Base-by-base conservation (phyloP, 768 basidiomycete genomes). In the Hebeloma cylindrosporum region DNA sequence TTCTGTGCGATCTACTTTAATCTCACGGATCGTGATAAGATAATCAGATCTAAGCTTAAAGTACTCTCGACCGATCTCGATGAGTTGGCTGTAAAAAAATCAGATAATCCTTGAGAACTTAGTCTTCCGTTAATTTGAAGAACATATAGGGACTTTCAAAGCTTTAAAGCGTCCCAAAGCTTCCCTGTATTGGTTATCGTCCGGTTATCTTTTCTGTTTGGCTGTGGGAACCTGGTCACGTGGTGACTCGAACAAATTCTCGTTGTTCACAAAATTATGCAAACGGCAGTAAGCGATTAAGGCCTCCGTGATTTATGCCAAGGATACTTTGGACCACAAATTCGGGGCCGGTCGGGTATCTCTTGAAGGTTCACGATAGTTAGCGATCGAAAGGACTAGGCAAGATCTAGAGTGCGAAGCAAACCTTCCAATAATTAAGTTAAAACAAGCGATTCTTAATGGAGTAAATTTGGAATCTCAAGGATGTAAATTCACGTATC, bases 221-320 rank as follows among this genome's bases (percentile, higher is more conserved):
- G n/a, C n/a, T n/a, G n/a, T n/a, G n/a, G n/a, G 18, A 8, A 26
- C 27, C 18, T 28, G 18, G n/a, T 17, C n/a, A 7, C 36, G 13
- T 31, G 13, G n/a, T n/a, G 17, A n/a, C 30, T 31, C 26, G 18
- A 43, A 21, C 21, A 33, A 22, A 5, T 2, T 5, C 18, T 20
- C 2, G n/a, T 16, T 23, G 7, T 11, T 13, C 14, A 11, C 5
- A 30, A n/a, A n/a, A n/a, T n/a, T n/a, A n/a, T n/a, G 25, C 6
- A 13, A 6, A 32, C 16, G 31, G 31, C 14, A 26, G n/a, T 47
- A 27, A 56, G 70, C 17, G 51, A 66, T 82, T 83, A 5, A 80
- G 59, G 1, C 70, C 83, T 5, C 87, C 84, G 43, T 88, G 85
- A 48, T 85, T 88, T 58, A 88, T 80, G 1, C 75, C 80, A 13